A percentile compares a stretch with the other conserved stretches of the same genome.
Evolutionary conservation across 139 green algal species (phyloP).

Genomic region (Monoraphidium neglectum): DNA sequence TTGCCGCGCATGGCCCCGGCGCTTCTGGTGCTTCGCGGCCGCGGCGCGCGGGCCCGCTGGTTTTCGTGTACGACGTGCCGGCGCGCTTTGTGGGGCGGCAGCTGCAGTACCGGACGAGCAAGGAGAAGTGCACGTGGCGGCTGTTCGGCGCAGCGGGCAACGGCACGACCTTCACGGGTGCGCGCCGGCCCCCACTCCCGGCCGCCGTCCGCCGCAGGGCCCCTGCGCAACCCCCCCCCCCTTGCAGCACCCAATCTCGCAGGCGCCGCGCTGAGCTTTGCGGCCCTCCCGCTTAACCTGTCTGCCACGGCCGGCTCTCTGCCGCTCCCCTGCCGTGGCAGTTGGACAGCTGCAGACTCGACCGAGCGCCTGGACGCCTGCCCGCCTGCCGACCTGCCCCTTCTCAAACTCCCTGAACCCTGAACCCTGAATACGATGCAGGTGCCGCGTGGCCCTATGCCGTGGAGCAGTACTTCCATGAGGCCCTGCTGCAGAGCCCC

Average conservation of each 20-base stretch:
- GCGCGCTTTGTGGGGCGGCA: constrained; percentile 38
- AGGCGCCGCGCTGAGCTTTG: too few relatives aligned
- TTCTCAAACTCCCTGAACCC: constrained; percentile 28
- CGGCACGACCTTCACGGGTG: neutral
- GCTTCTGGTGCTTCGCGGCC: too few relatives aligned
- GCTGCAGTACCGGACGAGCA: constrained; percentile 56
- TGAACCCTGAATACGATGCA: constrained; percentile 14
- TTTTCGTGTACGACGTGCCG: constrained; percentile 51
- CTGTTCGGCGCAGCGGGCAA: neutral
- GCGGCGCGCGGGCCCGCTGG: constrained; percentile 22
- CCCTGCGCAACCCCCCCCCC: neutral
- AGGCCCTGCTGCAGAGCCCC: constrained; percentile 53
- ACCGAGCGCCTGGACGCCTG: too few relatives aligned
- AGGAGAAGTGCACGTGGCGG: constrained; percentile 4
- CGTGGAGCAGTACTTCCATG: constrained; percentile 41
- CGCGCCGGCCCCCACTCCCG: neutral
- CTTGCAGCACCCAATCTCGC: neutral
- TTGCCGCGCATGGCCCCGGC: too few relatives aligned
- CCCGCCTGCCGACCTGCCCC: neutral
- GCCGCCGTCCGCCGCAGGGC: neutral
- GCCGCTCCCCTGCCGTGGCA: too few relatives aligned
- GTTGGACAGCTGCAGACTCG: too few relatives aligned
- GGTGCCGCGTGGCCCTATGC: constrained; percentile 36
- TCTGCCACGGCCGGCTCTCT: too few relatives aligned
- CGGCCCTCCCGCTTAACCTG: too few relatives aligned